Conservation (phyloP, 495 filamentous ascomycete genomes). For the Hyaloscypha finlandica region DNA sequence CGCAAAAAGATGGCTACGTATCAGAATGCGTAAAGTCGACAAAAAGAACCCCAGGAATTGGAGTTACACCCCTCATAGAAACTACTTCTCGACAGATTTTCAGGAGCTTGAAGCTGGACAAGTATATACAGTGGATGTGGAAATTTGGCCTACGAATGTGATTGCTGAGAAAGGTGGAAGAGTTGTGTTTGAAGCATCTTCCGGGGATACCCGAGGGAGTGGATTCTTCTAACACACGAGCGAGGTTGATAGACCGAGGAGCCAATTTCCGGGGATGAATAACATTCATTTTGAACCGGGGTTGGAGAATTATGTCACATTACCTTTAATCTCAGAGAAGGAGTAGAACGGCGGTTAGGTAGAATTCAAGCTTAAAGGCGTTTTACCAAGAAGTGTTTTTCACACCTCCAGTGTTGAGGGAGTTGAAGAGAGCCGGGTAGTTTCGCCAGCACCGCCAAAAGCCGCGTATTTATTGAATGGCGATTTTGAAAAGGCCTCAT, state of each 20-base stretch:
- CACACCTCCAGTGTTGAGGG: too few species aligned
- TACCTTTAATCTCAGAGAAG: conserved; percentile 55
- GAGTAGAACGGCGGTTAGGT: neutral
- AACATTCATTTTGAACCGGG: conserved; percentile 56
- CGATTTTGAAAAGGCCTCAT: too few species aligned
- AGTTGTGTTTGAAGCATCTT: conserved; percentile 58
- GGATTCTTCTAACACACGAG: conserved; percentile 30
- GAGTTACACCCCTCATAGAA: conserved; percentile 56
- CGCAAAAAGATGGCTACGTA: conserved; percentile 59
- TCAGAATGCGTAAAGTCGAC: conserved; percentile 55
- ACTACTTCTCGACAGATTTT: conserved; percentile 61
- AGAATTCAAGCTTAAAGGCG: neutral
- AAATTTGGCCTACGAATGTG: conserved; percentile 71
- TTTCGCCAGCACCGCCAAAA: too few species aligned
- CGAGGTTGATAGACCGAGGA: conserved; percentile 43
- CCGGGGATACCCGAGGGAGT: conserved; percentile 61
- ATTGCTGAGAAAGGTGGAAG: conserved; percentile 55
- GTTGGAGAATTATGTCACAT: conserved; percentile 52
- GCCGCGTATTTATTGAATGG: too few species aligned
- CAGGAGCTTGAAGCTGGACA: conserved; percentile 53
- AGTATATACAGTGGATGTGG: conserved; percentile 64
- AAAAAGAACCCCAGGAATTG: conserved; percentile 49
- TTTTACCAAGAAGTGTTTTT: neutral
- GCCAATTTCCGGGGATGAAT: conserved; percentile 53
- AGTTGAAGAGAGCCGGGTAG: too few species aligned